A percentile compares a stretch with the other conserved stretches of the same genome.
Conservation (phyloP, 371 early-diverging fungal genomes). For the Mortierella sp. region DNA sequence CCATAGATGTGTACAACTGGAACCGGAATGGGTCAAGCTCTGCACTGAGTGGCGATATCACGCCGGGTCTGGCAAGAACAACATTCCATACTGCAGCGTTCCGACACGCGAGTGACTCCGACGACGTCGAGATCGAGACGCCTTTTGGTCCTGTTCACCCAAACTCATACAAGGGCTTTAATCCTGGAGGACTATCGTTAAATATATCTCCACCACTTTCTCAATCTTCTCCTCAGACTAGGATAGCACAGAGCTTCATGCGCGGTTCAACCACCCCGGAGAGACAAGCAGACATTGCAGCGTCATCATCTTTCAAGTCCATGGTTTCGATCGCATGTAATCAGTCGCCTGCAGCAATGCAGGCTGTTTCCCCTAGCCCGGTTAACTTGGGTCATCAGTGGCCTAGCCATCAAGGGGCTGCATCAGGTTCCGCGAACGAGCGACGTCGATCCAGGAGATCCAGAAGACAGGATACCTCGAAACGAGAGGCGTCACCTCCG, state of each 20-base stretch:
- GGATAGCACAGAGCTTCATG: not conserved
- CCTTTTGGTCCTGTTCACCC: conserved; percentile 25
- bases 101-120: not conserved
- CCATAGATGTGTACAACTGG: conserved; percentile 8
- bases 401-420: not conserved
- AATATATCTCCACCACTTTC: conserved; percentile 1
- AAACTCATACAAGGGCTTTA: conserved; percentile 25
- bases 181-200: conserved; percentile 32
- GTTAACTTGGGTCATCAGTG: conserved; percentile 16
- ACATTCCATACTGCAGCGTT: not conserved
- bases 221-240: conserved; percentile 3
- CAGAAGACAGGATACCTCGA: conserved; percentile 4
- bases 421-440: not conserved
- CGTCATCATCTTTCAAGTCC: not conserved
- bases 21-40: conserved; percentile 34
- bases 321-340: not conserved
- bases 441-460: conserved; percentile 1
- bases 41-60: conserved; percentile 6
- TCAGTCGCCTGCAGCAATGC: conserved; percentile 33
- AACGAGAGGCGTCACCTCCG: conserved; percentile 1
- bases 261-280: conserved; percentile 10
- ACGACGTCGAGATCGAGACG: conserved; percentile 36
- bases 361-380: conserved; percentile 28
- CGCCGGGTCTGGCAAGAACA: conserved; percentile 10
- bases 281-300: not conserved